Base-by-base conservation (phyloP, 208 protist species). In the Perkinsela sp. region DNA sequence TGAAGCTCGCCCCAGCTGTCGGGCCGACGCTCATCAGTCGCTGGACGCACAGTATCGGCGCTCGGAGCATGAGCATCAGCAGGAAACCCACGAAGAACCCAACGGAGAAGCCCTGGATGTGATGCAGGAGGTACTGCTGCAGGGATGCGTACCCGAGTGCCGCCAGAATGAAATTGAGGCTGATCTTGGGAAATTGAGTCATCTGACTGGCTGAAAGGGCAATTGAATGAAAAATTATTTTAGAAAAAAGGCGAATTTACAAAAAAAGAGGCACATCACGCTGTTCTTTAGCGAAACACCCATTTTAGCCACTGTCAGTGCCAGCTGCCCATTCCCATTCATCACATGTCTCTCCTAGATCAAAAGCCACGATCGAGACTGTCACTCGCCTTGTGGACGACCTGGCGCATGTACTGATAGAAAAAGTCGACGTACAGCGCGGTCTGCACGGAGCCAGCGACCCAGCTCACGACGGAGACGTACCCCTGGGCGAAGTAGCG, bases 341-440 rank as follows among this genome's bases (percentile, higher is more conserved):
- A n/a, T n/a, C n/a, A n/a, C n/a, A n/a, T n/a, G n/a, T n/a, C n/a
- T n/a, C n/a, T n/a, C n/a, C n/a, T n/a, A n/a, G n/a, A 6, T 57
- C 40, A 57, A n/a, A n/a, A 57, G 6, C 40, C 40, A 6, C 6
- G 22, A 22, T 57, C 22, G 40, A n/a, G 22, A 57, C 22, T 57
- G 6, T 68, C 15, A 68, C 13, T 70, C 1, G 85, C 82, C 13
- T 74, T 77, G n/a, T 77, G 74, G 68, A 88, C 74, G 0, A 90
- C 87, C 69, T 90, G 85, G 22, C 73, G 82, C 31, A 96, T 71
- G 76, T 96, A 96, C 68, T 92, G 82, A 72, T 96, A 95, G 77
- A 97, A 97, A 72, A 97, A 97, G 77, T 97, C 93, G 0, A 83
- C 71, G 70, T 95, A 97, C 29, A 97, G 74, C 31, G 91, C 72